Evolutionary conservation across 2,329 filamentous ascomycete genomes (phyloP), one percentile per base, ranked within the genome.

Genomic region (Magnaporthales sp.): DNA sequence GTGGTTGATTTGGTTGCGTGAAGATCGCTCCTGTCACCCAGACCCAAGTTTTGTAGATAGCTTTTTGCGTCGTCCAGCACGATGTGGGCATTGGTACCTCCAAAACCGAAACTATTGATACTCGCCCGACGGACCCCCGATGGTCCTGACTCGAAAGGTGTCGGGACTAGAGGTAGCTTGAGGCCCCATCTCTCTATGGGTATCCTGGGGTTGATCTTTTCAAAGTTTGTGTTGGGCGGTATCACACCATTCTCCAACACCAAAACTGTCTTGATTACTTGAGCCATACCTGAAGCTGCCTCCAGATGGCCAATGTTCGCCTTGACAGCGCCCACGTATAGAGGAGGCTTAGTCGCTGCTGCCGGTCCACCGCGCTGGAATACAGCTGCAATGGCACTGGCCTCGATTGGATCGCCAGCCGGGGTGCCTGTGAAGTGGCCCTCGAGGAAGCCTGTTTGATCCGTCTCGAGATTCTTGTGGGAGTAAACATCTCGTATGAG

Each of bases 261-360:
- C 19, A 72, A 66, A 4, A 69, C 67, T 0, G 68, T 66, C 67
- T 77, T 77, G n/a, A 76, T 70, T 1, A 76, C 31, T 9, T 66
- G 67, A 0, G 73, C 70, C n/a, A 75, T 38, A 0, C 72, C 75
- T 1, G 80, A 81, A 0, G 81, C 81, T 2, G 78, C 81, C 69
- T 85, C 83, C 5, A 82, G 67, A 71, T 86, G 84, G 10, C 83
- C 83, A 27, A 79, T 71, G 63, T 78, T 79, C 32, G 77, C 71
- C 68, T 80, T 79, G 22, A 76, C 71, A 0, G 76, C 76, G 9
- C 77, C 77, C 8, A 77, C 74, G 66, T 74, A 75, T 6, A 77
- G 70, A 0, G 73, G 74, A 6, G 27, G 13, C 29, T 63, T 63
- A 10, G 24, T n/a, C 13, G 74, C 70, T 3, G 69, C 66, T 9